Base-by-base conservation (phyloP, 2,329 filamentous ascomycete genomes). In the Fusarium pilosicola region DNA sequence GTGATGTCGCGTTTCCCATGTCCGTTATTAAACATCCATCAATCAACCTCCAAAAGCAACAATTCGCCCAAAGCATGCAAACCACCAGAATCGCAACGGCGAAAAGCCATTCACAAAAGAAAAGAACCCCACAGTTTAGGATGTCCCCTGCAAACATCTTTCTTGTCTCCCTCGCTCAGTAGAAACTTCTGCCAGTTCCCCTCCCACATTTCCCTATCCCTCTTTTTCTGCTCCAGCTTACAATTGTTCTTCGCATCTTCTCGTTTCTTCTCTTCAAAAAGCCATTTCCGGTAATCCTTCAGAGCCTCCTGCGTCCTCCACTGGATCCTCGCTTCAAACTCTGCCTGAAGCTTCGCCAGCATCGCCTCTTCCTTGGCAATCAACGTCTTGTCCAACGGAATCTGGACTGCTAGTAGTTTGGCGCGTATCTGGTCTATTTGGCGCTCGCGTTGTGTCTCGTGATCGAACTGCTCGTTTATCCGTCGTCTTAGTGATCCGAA, bases 331-430 rank as follows among this genome's bases (percentile, higher is more conserved):
- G 51, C 10, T 18, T 41, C 51, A 41, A 55, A 41, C 4, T n/a
- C 22, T 14, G 11, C 22, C 24, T 22, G 20, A 42, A 30, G 34
- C 14, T 28, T 18, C 24, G 36, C 20, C 17, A 55, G 20, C 11
- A 1, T 55, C 20, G 11, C 26, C 14, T 55, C 51, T 12, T 5
- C 3, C 4, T 5, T 41, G 11, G 3, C 26, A 13, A 55, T 41
- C 11, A 4, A 6, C 5, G 14, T 1, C 7, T 1, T 28, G 17
- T 55, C 24, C 15, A 17, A n/a, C 1, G 9, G 11, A 28, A 30
- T 30, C 24, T 28, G 24, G 14, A n/a, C 11, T 28, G 4, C 8
- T 0, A 55, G 36, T 0, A 42, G 24, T 6, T n/a, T 8, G 15
- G 26, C 7, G 14, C 51, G 36, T n/a, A 22, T 18, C 26, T 55